phyloP scores from a whole-genome alignment of 164 flowering plant species.

The Sextonia rubra region DNA sequence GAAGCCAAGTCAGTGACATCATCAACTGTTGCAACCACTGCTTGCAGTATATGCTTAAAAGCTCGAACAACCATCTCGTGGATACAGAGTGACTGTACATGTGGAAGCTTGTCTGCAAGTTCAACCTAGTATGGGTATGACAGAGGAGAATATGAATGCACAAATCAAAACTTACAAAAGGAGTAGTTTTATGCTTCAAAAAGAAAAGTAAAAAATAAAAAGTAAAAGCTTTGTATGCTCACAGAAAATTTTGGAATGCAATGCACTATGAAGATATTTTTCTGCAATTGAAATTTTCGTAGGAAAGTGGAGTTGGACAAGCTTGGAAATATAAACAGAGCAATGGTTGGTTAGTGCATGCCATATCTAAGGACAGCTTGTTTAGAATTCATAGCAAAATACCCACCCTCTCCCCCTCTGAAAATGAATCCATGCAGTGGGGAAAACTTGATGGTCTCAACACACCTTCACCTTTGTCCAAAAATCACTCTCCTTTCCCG shows the following conservation, averaged over 20 bases:
- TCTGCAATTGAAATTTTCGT: too few species aligned
- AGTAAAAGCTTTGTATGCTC: neutral
- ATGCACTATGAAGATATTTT: neutral
- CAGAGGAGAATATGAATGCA: neutral
- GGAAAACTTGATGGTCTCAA: too few species aligned
- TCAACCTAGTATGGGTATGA: constrained; percentile 50
- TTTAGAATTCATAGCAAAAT: too few species aligned
- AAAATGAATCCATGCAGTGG: too few species aligned
- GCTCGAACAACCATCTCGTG: constrained; percentile 97
- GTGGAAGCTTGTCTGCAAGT: constrained; percentile 94
- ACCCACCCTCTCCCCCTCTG: too few species aligned
- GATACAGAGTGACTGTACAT: constrained; percentile 87
- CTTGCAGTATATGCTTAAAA: constrained; percentile 79
- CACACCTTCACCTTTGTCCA: too few species aligned
- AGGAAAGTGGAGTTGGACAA: neutral
- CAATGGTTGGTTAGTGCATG: too few species aligned
- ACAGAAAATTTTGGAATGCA: neutral
- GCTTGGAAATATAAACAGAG: too few species aligned
- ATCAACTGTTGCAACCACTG: constrained; percentile 72
- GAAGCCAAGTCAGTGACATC: constrained; percentile 54
- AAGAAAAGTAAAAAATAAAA: too few species aligned
- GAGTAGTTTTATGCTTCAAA: neutral
- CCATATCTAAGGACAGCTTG: too few species aligned
- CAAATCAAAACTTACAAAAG: neutral
- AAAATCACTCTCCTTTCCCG: too few species aligned